Evolutionary conservation across 352 stramenopile species (phyloP).

Genomic region (Phytophthora colocasiae): DNA sequence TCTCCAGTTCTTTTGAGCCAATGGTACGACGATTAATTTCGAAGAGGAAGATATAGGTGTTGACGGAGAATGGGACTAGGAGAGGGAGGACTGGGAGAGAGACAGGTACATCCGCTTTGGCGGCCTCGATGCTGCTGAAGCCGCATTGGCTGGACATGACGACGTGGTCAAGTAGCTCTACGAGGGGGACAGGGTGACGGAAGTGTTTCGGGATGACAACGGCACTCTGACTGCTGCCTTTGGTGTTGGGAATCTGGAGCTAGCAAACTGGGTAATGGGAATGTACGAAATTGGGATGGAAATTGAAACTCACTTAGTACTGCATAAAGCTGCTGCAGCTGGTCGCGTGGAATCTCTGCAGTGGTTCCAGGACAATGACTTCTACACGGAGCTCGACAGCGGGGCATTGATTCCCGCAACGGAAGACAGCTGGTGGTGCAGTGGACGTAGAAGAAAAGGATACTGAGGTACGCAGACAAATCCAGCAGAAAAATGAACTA

Average conservation of each 20-base stretch:
- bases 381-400: neutral
- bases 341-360: slow-evolving; percentile 9
- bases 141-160: neutral
- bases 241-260: slow-evolving; percentile 5
- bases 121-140: neutral
- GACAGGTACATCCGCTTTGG: neutral
- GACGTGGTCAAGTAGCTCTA: slow-evolving; percentile 7
- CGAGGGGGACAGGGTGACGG: neutral
- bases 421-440: slow-evolving; percentile 15
- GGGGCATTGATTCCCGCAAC: slow-evolving; percentile 9
- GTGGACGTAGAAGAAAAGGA: too few relatives aligned
- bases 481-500: too few relatives aligned
- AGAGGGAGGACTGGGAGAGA: slow-evolving; percentile 10
- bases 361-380: slow-evolving; percentile 12
- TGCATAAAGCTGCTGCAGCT: slow-evolving; percentile 6
- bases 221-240: too few relatives aligned
- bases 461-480: too few relatives aligned
- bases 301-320: neutral
- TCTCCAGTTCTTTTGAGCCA: slow-evolving; percentile 8
- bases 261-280: slow-evolving; percentile 13
- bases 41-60: slow-evolving; percentile 7
- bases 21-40: slow-evolving; percentile 1
- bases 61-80: slow-evolving; percentile 3
- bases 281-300: too few relatives aligned
- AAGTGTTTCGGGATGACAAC: too few relatives aligned